Conservation (phyloP, 805 yeast species). For the Lipomyces sp. region DNA sequence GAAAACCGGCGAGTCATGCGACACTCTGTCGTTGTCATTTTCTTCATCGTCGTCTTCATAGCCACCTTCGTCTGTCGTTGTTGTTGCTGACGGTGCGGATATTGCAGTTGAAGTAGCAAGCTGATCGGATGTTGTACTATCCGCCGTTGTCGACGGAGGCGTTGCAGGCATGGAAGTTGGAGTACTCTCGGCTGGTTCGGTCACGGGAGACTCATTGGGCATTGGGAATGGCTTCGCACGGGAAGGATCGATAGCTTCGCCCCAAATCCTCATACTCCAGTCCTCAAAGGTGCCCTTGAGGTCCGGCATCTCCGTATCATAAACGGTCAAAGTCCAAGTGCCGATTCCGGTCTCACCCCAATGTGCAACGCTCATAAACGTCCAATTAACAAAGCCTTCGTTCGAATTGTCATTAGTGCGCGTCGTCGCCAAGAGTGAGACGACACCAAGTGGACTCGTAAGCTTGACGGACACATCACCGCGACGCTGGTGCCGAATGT, state of each 20-base stretch:
- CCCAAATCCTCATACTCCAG: constrained; percentile 85
- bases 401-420: constrained; percentile 62
- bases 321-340: constrained; percentile 75
- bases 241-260: constrained; percentile 69
- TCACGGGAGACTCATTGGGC: constrained; percentile 39
- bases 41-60: constrained; percentile 18
- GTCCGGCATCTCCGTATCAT: constrained; percentile 42
- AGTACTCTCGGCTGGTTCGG: constrained; percentile 31
- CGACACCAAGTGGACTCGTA: constrained; percentile 74
- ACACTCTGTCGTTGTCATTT: constrained; percentile 11
- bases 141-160: constrained; percentile 19
- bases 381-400: constrained; percentile 79
- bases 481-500: constrained; percentile 65
- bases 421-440: constrained; percentile 71
- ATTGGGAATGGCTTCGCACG: constrained; percentile 64
- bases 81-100: constrained; percentile 10
- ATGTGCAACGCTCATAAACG: constrained; percentile 96
- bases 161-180: constrained; percentile 15
- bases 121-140: constrained; percentile 17
- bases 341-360: constrained; percentile 90
- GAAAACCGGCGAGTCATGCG: constrained; percentile 23
- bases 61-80: constrained; percentile 18
- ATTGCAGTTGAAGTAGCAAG: neutral
- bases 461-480: constrained; percentile 72
- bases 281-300: constrained; percentile 51